Evolutionary conservation across 1,284 basidiomycete genomes (phyloP), one percentile per base, ranked within the genome.

Genomic region (Fomitiporia mediterranea): DNA sequence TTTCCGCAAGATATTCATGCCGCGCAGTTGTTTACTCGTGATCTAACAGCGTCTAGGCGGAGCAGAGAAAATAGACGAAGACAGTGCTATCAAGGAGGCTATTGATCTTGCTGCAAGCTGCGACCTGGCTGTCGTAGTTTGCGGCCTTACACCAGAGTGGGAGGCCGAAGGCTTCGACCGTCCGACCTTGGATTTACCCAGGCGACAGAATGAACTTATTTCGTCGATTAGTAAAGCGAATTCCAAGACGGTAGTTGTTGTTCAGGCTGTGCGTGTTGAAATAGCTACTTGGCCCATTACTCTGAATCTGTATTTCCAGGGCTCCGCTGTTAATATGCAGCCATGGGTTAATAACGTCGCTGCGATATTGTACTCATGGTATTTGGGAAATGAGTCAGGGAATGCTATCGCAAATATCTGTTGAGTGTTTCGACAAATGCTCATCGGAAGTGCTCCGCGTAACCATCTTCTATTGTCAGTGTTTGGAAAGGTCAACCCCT

Each of bases 361-460:
- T n/a, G 77, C 75, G 1, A 67, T 85, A 32, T 62, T 86, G 5
- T 82, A 84, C 59, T 71, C 82, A 0, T 86, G 83, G 83, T 90
- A 89, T 64, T 82, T 80, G 4, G 89, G 89, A 2, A 89, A 91
- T 66, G 87, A 89, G 68, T 73, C 75, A 13, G 89, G 89, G 2
- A 86, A 86, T 65, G 84, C 85, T 0, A 78, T 91, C 55, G 82
- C 83, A 7, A 86, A 89, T 65, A 73, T 91, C 13, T 65, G 52
- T 53, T 43, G 30, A 44, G 38, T 53, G 19, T 28, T 17, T 11
- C 11, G 9, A n/a, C 19, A 15, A 23, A 6, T 19, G 2, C n/a
- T 25, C 8, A 8, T n/a, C 15, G 2, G 2, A 5, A 8, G 19
- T 5, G 2, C 13, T 3, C 5, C 4, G 32, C 25, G 19, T 37